Evolutionary conservation across 108 stramenopile genomes (phyloP), one percentile per base, ranked within the genome.

Genomic region (Hondaea fermentalgiana): DNA sequence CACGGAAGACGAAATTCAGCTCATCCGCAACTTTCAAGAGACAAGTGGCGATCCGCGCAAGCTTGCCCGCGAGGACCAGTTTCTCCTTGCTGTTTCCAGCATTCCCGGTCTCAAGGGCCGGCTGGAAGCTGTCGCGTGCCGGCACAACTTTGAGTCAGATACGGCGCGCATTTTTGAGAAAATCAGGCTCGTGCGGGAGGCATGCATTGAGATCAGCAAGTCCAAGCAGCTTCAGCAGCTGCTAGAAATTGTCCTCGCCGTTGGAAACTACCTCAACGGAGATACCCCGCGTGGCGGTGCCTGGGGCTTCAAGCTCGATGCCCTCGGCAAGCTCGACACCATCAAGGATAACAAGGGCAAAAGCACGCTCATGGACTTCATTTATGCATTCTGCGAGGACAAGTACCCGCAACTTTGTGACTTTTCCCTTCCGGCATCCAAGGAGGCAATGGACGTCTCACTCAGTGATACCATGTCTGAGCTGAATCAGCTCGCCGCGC

Each of bases 121-220:
- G 21, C 88, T 91, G 14, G 87, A 91, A 17, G 59, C 72, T 35
- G 19, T 60, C 53, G 49, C 19, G 49, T 44, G 59, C 58, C 43
- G 16, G 53, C 89, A 60, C 53, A 88, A 76, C 53, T 87, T 91
- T 59, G 87, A 91, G 47, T 3, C 23, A 12, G 47, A 53, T 23
- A 44, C n/a, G 25, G 29, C 5, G 44, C 44, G 60, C 55, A 53
- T 88, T 12, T 29, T 88, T 51, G 92, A 93, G 57, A 94, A 91
- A 49, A 94, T 96, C 88, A 88, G 92, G 87, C 88, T 94, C 35
- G 89, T 97, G 58, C 91, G 91, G 59, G 87, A 90, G 51, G 97
- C 96, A 49, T 96, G 96, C 88, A 76, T 89, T 57, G 96, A 96
- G 90, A 93, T 96, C 10, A 93, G 95, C 94, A 89, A 90, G 35